Percentiles rank a stretch among this genome's conserved stretches.
Evolutionary conservation across 164 flowering plant species (phyloP).

Genomic region (Platanus orientalis): DNA sequence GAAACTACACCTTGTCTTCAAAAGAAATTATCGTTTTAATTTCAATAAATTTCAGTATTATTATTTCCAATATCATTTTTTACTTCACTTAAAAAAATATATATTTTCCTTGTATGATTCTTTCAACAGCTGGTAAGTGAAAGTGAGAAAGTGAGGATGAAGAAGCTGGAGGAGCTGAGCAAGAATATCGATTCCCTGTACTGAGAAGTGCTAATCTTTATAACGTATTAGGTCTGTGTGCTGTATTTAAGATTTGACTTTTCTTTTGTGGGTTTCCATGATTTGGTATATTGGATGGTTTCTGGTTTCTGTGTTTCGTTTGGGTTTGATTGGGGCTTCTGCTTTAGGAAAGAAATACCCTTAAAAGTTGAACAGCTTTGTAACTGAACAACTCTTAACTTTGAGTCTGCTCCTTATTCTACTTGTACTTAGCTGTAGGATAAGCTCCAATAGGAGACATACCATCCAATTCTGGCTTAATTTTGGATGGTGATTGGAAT

Average conservation of each 20-base stretch:
- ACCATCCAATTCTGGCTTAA: too few relatives aligned
- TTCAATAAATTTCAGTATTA: not conserved
- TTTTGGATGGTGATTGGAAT: too few relatives aligned
- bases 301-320: conserved; percentile 12
- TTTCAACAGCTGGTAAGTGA: conserved; percentile 69
- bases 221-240: conserved; percentile 18
- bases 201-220: conserved; percentile 21
- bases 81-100: too few relatives aligned
- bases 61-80: not conserved
- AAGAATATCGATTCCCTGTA: conserved; percentile 52
- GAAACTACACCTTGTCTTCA: not conserved
- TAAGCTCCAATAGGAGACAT: too few relatives aligned
- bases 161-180: conserved; percentile 88
- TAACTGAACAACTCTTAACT: conserved; percentile 14
- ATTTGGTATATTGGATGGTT: conserved; percentile 10
- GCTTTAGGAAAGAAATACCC: conserved; percentile 12
- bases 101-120: not conserved
- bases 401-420: not conserved
- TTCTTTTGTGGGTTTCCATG: conserved; percentile 7
- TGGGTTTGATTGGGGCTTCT: conserved; percentile 11
- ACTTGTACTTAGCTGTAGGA: too few relatives aligned
- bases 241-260: conserved; percentile 19
- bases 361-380: conserved; percentile 12
- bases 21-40: not conserved
- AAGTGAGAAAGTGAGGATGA: conserved; percentile 83